Evolutionary conservation across 2,329 filamentous ascomycete species (phyloP).

Genomic region (Aspergillus transmontanensis): DNA sequence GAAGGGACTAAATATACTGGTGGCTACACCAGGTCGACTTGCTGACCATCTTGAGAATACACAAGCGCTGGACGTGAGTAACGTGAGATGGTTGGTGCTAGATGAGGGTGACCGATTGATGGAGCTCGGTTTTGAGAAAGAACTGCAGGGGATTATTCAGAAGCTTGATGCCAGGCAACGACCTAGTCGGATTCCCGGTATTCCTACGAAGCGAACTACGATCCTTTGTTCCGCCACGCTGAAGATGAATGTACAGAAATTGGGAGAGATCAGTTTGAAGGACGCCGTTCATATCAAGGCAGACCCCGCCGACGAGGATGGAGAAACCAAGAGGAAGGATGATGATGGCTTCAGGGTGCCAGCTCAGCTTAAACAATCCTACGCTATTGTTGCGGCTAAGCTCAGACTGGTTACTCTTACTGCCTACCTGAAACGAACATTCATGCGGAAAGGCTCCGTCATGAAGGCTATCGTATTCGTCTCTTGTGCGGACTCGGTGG

Average conservation of each 20-base stretch:
- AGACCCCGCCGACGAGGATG: constrained; percentile 58
- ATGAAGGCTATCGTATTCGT: constrained; percentile 98
- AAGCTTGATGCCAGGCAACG: constrained; percentile 71
- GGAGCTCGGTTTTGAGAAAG: constrained; percentile 96
- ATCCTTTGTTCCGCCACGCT: constrained; percentile 95
- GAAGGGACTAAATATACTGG: constrained; percentile 93
- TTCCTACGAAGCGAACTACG: constrained; percentile 76
- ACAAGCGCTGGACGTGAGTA: constrained; percentile 81
- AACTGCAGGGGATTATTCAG: constrained; percentile 82
- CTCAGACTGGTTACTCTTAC: constrained; percentile 85
- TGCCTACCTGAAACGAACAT: constrained; percentile 80
- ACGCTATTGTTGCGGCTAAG: constrained; percentile 84
- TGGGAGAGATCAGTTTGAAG: constrained; percentile 93
- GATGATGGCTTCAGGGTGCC: constrained; percentile 74
- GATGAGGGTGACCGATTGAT: constrained; percentile 98
- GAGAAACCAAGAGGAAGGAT: constrained; percentile 52
- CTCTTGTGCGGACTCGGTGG: constrained; percentile 93
- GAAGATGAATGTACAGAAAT: constrained; percentile 93
- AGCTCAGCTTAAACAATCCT: constrained; percentile 90
- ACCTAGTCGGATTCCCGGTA: constrained; percentile 63
- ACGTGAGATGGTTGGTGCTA: constrained; percentile 88
- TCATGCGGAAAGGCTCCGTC: constrained; percentile 82
- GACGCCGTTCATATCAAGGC: constrained; percentile 86
- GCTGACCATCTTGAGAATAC: constrained; percentile 93
- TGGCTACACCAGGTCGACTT: constrained; percentile 89